Evolutionary conservation across 1,139 yeast genomes (phyloP).

Genomic region (Lodderomyces metapsilosis): DNA sequence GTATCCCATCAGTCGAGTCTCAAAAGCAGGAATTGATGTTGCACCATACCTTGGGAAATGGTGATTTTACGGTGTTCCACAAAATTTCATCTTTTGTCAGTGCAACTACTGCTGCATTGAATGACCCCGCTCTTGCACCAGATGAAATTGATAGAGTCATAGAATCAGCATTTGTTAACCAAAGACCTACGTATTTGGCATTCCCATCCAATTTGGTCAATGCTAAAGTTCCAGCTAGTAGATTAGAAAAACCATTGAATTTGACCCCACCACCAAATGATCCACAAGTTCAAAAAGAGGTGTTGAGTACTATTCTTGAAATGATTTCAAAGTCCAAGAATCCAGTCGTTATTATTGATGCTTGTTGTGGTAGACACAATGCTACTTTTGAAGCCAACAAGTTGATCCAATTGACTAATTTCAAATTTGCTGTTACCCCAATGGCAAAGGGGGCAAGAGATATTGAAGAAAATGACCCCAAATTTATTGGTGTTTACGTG

Average conservation of each 20-base stretch:
- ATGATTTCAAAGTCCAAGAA: slow-evolving; percentile 28
- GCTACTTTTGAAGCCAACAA: slow-evolving; percentile 29
- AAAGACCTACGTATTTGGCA: slow-evolving; percentile 39
- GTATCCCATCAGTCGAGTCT: slow-evolving; percentile 53
- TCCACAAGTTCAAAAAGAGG: slow-evolving; percentile 31
- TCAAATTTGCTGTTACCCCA: slow-evolving; percentile 31
- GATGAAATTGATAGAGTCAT: slow-evolving; percentile 36
- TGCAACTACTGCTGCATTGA: slow-evolving; percentile 30
- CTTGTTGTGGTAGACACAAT: slow-evolving; percentile 36
- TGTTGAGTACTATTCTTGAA: slow-evolving; percentile 26
- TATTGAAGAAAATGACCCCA: slow-evolving; percentile 27
- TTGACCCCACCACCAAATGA: slow-evolving; percentile 29
- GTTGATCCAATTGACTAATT: slow-evolving; percentile 31
- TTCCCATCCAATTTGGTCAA: slow-evolving; percentile 41
- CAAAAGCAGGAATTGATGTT: slow-evolving; percentile 56
- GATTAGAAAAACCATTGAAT: slow-evolving; percentile 33
- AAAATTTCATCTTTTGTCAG: slow-evolving; percentile 50
- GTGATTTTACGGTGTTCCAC: slow-evolving; percentile 77
- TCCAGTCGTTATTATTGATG: slow-evolving; percentile 37
- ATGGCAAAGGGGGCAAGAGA: slow-evolving; percentile 34
- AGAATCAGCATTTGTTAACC: slow-evolving; percentile 35
- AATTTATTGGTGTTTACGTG: slow-evolving; percentile 32
- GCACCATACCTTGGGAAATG: slow-evolving; percentile 77
- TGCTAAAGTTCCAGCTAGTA: slow-evolving; percentile 27
- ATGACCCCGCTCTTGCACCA: slow-evolving; percentile 30